Conservation (phyloP, 331 rosid genomes). For the Acacia concinna region DNA sequence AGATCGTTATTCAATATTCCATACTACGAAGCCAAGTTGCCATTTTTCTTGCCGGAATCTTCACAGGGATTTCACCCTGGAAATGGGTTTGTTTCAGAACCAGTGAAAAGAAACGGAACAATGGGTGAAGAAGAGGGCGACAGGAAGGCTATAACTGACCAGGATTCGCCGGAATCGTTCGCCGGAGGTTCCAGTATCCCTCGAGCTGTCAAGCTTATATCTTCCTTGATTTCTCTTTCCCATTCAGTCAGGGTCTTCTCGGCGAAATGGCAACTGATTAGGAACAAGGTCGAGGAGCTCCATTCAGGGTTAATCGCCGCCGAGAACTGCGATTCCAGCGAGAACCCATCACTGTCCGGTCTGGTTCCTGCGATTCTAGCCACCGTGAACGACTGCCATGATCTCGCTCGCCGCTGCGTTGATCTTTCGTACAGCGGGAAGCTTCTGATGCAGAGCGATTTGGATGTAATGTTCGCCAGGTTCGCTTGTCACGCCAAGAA, state of each 20-base stretch:
- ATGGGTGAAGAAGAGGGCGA: conserved; percentile 45
- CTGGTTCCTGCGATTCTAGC: conserved; percentile 34
- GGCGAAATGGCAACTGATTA: conserved; percentile 69
- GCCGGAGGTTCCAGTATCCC: conserved; percentile 43
- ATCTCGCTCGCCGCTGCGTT: conserved; percentile 71
- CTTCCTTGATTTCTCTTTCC: conserved; percentile 64
- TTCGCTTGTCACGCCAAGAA: conserved; percentile 54
- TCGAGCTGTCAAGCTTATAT: conserved; percentile 40
- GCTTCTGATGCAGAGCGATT: conserved; percentile 94
- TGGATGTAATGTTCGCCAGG: conserved; percentile 60
- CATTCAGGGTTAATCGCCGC: conserved; percentile 53
- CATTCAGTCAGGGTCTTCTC: conserved; percentile 68
- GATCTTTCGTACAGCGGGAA: conserved; percentile 83
- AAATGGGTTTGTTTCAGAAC: conserved; percentile 45
- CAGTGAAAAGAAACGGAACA: conserved; percentile 27
- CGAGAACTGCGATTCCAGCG: conserved; percentile 55
- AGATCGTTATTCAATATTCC: conserved; percentile 25
- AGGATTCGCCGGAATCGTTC: conserved; percentile 36
- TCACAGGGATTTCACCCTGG: conserved; percentile 18
- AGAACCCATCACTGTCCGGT: conserved; percentile 43
- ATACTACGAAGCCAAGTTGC: neutral
- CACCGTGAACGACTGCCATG: conserved; percentile 63
- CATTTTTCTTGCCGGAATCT: conserved; percentile 39
- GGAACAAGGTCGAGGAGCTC: conserved; percentile 66
- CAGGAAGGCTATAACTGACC: conserved; percentile 12